These are phyloP conservation scores for Leccinum fibrillosum DNA, from an alignment of 768 basidiomycete genomes.

Conservation along the genomic window DNA sequence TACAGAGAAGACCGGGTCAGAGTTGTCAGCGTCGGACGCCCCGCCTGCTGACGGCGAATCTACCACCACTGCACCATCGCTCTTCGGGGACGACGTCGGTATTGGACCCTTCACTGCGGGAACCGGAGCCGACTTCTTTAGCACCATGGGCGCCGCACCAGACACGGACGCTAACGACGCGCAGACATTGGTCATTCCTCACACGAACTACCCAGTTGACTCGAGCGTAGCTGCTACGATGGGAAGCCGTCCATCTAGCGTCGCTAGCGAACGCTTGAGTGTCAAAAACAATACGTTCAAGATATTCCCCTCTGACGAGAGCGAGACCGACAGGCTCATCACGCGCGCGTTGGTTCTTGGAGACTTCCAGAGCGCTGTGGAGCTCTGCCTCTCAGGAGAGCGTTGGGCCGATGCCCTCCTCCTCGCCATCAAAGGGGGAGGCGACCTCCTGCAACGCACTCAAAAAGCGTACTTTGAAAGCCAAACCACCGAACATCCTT, in stretches of 20 bases:
- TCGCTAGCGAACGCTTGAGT: constrained; percentile 44
- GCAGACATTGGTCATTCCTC: constrained; percentile 61
- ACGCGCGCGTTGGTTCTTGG: constrained; percentile 93
- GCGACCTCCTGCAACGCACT: constrained; percentile 80
- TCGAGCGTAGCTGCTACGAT: constrained; percentile 94
- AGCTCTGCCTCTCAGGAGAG: constrained; percentile 83
- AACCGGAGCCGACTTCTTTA: constrained; percentile 82
- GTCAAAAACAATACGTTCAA: constrained; percentile 81
- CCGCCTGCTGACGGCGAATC: constrained; percentile 72
- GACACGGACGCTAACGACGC: constrained; percentile 35
- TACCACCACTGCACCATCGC: constrained; percentile 80
- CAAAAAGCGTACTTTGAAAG: constrained; percentile 93
- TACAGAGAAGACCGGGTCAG: constrained; percentile 50
- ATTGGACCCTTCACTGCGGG: constrained; percentile 56
- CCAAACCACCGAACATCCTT: constrained; percentile 70
- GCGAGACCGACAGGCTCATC: constrained; percentile 81
- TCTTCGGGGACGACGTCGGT: constrained; percentile 77
- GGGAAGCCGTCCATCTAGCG: constrained; percentile 86
- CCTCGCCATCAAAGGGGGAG: constrained; percentile 87
- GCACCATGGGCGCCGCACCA: constrained; percentile 59
- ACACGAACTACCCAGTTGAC: constrained; percentile 74
- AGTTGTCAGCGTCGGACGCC: constrained; percentile 67
- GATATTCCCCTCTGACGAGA: constrained; percentile 86
- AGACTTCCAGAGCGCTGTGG: constrained; percentile 92
- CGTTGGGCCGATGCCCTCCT: constrained; percentile 94